These are phyloP conservation scores for Starmerella stigmatis DNA, from an alignment of 805 yeast genomes.

Conservation along the genomic window DNA sequence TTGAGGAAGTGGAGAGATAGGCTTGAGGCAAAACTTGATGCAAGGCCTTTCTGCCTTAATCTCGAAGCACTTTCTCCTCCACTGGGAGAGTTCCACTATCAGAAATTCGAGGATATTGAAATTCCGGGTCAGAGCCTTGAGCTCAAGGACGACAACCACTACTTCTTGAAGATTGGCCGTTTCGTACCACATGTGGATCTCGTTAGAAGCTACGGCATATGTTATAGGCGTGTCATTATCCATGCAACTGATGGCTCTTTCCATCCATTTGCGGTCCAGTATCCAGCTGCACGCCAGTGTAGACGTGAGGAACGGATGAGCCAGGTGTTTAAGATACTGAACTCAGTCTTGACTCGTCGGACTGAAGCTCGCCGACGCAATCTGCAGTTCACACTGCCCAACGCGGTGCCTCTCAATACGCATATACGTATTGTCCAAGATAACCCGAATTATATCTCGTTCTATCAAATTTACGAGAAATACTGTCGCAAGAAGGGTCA, in stretches of 20 bases:
- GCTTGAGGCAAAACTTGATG: constrained; percentile 80
- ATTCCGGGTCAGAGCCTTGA: constrained; percentile 92
- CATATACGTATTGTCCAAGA: constrained; percentile 84
- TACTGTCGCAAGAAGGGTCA: constrained; percentile 64
- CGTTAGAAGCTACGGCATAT: constrained; percentile 80
- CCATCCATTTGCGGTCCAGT: constrained; percentile 91
- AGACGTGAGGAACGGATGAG: constrained; percentile 91
- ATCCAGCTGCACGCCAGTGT: constrained; percentile 95
- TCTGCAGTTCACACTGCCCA: constrained; percentile 74
- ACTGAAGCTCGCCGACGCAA: constrained; percentile 83
- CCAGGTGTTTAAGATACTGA: constrained; percentile 82
- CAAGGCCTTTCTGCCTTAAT: constrained; percentile 68
- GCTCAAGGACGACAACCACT: constrained; percentile 78
- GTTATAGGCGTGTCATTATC: constrained; percentile 78
- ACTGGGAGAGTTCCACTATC: constrained; percentile 93
- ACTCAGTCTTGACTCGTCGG: constrained; percentile 64
- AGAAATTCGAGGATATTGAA: constrained; percentile 94
- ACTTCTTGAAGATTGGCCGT: constrained; percentile 85
- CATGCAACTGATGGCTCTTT: constrained; percentile 89
- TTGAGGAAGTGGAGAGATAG: constrained; percentile 87
- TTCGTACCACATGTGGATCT: constrained; percentile 82
- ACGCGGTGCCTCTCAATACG: constrained; percentile 88
- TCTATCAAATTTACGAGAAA: constrained; percentile 80
- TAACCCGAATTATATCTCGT: constrained; percentile 60
- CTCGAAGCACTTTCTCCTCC: constrained; percentile 90